These are phyloP conservation scores for Yamadazyma taylorii DNA, from an alignment of 1,139 yeast genomes.

Conservation along the genomic window DNA sequence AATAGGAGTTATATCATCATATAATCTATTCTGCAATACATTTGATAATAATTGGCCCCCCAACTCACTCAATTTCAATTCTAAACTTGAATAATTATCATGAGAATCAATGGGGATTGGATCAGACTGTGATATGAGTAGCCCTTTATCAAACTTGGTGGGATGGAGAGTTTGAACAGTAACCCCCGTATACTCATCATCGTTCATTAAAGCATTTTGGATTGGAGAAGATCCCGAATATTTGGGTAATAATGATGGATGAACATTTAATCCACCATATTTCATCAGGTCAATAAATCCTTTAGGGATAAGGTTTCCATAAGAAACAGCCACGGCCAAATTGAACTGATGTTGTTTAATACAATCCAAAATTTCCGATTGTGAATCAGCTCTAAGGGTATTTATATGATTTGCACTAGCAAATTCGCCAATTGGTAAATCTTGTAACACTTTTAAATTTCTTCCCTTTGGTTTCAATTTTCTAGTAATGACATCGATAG, in stretches of 20 bases:
- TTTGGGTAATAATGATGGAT: slow-evolving; percentile 84
- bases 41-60: slow-evolving; percentile 62
- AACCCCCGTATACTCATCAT: slow-evolving; percentile 71
- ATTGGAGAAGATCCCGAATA: slow-evolving; percentile 92
- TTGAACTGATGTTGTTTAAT: slow-evolving; percentile 37
- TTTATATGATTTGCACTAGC: slow-evolving; percentile 35
- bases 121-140: slow-evolving; percentile 59
- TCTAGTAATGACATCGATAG: slow-evolving; percentile 65
- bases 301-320: slow-evolving; percentile 76
- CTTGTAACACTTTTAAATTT: slow-evolving; percentile 45
- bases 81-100: slow-evolving; percentile 47
- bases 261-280: slow-evolving; percentile 83
- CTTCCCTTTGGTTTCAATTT: slow-evolving; percentile 74
- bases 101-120: slow-evolving; percentile 33
- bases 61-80: slow-evolving; percentile 47
- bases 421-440: slow-evolving; percentile 55
- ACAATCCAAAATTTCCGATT: slow-evolving; percentile 48
- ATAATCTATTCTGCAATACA: slow-evolving; percentile 40
- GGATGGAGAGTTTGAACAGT: slow-evolving; percentile 91
- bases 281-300: slow-evolving; percentile 46
- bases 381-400: slow-evolving; percentile 59
- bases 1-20: slow-evolving; percentile 20
- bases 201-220: slow-evolving; percentile 72
- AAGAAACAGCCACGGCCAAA: slow-evolving; percentile 85
- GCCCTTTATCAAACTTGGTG: slow-evolving; percentile 78